Percentiles rank a stretch among this genome's conserved stretches.
phyloP scores from a whole-genome alignment of 2,329 filamentous ascomycete species.

The Microthyrium microscopicum region DNA sequence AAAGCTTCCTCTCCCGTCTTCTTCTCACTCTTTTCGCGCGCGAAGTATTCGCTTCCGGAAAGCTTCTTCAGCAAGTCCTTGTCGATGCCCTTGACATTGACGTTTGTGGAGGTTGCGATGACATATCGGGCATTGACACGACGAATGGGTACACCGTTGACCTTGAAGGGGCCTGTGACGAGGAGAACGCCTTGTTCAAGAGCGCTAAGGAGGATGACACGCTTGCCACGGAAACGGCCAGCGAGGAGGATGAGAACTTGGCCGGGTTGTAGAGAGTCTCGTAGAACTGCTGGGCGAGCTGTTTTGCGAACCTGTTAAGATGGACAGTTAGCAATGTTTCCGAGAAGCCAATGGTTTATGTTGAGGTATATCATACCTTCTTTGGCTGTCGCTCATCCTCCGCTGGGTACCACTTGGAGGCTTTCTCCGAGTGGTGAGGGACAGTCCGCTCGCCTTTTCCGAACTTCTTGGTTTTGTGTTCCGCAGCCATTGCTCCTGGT shows the following conservation, averaged over 20 bases:
- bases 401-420: constrained; percentile 97
- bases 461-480: constrained; percentile 74
- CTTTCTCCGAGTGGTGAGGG: constrained; percentile 76
- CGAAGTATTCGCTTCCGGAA: constrained; percentile 74
- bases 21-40: constrained; percentile 83
- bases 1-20: constrained; percentile 97
- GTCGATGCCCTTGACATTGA: constrained; percentile 76
- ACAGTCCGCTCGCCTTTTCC: constrained; percentile 90
- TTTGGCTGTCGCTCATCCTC: constrained; percentile 77
- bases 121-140: constrained; percentile 86
- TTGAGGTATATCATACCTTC: constrained; percentile 91
- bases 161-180: constrained; percentile 98
- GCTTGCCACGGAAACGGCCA: constrained; percentile 99
- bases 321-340: too few species aligned
- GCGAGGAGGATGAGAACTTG: constrained; percentile 97
- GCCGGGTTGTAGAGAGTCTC: constrained; percentile 80
- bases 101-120: constrained; percentile 74
- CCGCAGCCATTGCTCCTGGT: constrained; percentile 18
- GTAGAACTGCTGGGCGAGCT: constrained; percentile 71
- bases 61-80: constrained; percentile 59
- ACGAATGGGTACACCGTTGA: constrained; percentile 97
- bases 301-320: constrained; percentile 91
- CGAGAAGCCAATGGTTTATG: too few species aligned
- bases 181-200: constrained; percentile 93
- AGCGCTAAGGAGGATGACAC: constrained; percentile 95